phyloP scores from a whole-genome alignment of 345 rosid species.

The Stellera chamaejasme region DNA sequence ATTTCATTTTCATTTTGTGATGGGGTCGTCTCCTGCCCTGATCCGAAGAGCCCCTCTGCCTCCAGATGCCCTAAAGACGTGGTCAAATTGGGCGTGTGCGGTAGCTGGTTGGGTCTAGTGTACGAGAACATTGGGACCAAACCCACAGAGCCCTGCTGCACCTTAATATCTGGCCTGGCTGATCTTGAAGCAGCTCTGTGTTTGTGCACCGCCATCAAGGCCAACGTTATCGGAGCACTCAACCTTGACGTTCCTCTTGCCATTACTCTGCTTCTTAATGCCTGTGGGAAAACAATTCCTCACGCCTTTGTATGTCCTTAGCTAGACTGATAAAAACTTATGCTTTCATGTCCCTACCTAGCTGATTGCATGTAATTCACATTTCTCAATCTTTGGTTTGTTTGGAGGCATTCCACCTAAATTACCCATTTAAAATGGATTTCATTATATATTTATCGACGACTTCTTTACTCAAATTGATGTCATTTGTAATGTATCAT shows the following conservation, averaged over 20 bases:
- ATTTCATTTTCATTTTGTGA: slow-evolving; percentile 18
- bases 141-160: slow-evolving; percentile 71
- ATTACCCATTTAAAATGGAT: too few species aligned
- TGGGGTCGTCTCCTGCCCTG: slow-evolving; percentile 11
- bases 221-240: slow-evolving; percentile 39
- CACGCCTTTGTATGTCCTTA: slow-evolving; percentile 36
- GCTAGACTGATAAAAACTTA: too few species aligned
- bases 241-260: slow-evolving; percentile 36
- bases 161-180: slow-evolving; percentile 58
- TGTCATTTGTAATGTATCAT: too few species aligned
- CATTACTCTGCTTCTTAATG: slow-evolving; percentile 36
- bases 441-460: too few species aligned
- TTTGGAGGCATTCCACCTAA: too few species aligned
- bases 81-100: slow-evolving; percentile 65
- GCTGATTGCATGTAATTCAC: too few species aligned
- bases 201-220: slow-evolving; percentile 65
- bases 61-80: slow-evolving; percentile 53
- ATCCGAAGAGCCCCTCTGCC: slow-evolving; percentile 15
- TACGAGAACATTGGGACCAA: slow-evolving; percentile 51
- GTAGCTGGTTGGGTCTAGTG: slow-evolving; percentile 75
- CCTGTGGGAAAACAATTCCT: slow-evolving; percentile 46
- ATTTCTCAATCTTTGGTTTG: too few species aligned
- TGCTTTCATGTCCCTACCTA: too few species aligned
- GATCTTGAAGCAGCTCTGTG: slow-evolving; percentile 79
- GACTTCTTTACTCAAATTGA: too few species aligned